Percentiles rank a stretch among this genome's conserved stretches.
Conservation (phyloP, 2,329 filamentous ascomycete genomes). For the Trichoderma guizhouense region DNA sequence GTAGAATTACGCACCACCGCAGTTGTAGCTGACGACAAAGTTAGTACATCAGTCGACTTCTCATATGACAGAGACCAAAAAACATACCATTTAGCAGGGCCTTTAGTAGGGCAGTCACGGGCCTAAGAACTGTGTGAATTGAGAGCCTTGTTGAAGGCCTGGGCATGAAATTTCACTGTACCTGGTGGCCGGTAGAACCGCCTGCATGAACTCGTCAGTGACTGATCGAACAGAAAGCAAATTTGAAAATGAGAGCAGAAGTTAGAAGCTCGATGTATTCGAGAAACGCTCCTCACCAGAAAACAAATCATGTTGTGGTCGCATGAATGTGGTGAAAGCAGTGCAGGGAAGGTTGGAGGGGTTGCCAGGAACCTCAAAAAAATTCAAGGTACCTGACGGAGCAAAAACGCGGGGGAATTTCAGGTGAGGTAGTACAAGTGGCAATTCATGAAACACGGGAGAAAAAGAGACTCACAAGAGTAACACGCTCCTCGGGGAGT, state of each 20-base stretch:
- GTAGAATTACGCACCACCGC: conserved; percentile 56
- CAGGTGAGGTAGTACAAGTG: conserved; percentile 3
- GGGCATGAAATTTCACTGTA: conserved; percentile 42
- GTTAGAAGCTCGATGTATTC: neutral
- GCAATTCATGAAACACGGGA: conserved; percentile 7
- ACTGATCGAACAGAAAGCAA: neutral
- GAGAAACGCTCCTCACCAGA: neutral
- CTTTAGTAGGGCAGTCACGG: conserved; percentile 82
- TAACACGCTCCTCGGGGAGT: conserved; percentile 47
- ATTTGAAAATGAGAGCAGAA: neutral
- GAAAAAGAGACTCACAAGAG: conserved; percentile 42
- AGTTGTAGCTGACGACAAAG: conserved; percentile 67
- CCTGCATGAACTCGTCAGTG: conserved; percentile 46
- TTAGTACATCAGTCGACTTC: conserved; percentile 21
- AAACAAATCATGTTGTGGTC: neutral
- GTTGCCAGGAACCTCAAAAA: neutral
- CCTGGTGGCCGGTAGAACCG: conserved; percentile 72
- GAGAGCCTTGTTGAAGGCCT: neutral
- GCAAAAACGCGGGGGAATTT: conserved; percentile 13
- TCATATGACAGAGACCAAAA: neutral
- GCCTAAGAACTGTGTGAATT: conserved; percentile 49
- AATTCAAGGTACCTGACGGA: conserved; percentile 9
- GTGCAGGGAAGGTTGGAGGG: neutral
- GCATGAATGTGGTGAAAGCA: neutral
- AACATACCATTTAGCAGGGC: conserved; percentile 74